phyloP scores from a whole-genome alignment of 306 rosid species.

The Quercus agrifolia region DNA sequence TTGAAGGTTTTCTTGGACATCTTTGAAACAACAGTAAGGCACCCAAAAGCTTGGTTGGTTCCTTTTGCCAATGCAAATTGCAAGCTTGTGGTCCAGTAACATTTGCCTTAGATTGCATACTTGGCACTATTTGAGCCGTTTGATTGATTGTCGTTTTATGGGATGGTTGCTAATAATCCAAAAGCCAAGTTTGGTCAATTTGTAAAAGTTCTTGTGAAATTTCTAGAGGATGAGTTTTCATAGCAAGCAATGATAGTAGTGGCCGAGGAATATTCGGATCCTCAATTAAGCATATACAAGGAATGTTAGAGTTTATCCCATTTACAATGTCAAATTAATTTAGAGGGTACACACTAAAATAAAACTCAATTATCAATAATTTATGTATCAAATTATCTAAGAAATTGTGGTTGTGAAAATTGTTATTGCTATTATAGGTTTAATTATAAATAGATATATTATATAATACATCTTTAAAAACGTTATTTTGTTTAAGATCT shows the following conservation, averaged over 20 bases:
- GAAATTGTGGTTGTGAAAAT: too few species aligned
- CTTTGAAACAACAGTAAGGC: not conserved
- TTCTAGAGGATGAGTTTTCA: too few species aligned
- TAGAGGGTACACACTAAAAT: too few species aligned
- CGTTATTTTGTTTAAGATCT: accelerated
- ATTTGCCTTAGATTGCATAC: not conserved
- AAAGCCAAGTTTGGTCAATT: not conserved
- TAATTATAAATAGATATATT: too few species aligned
- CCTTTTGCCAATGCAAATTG: not conserved
- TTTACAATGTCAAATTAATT: too few species aligned
- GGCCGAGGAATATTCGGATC: not conserved
- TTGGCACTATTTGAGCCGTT: not conserved
- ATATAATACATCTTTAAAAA: too few species aligned
- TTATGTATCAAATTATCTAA: too few species aligned
- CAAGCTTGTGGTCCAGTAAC: constrained; percentile 3
- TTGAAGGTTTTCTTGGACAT: not conserved
- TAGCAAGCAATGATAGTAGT: not conserved
- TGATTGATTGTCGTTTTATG: not conserved
- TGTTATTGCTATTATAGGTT: too few species aligned
- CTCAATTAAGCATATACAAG: not conserved
- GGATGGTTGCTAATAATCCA: not conserved
- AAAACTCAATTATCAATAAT: too few species aligned
- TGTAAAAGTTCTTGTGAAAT: not conserved
- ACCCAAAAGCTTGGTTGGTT: not conserved
- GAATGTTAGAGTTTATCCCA: too few species aligned